Base-by-base conservation (phyloP, 2,329 filamentous ascomycete genomes). In the Cercospora brassicicola region DNA sequence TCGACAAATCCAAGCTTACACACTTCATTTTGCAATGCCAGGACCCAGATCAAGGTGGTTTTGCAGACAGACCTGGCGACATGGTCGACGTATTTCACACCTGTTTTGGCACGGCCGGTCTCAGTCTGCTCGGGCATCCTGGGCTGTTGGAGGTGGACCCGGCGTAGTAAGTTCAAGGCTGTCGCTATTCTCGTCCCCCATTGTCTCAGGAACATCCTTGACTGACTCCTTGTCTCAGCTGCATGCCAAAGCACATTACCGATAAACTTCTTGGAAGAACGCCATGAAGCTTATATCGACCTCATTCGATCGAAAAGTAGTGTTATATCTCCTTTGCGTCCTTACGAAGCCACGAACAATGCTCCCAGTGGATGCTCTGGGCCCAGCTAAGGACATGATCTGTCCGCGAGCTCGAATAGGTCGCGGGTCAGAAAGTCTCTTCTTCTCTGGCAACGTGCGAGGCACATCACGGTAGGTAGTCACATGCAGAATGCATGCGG, bases 61-160 rank as follows among this genome's bases (percentile, higher is more conserved):
- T 99, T 72, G 90, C 94, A 4, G 95, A 99, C 81, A 85, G 94
- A 69, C 94, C 95, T 9, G 94, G 92, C 28, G 90, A 99, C 76
- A 93, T 94, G 90, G 94, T 97, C 23, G 95, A 99, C 82, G 94
- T 99, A 36, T 99, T 96, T 83, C 95, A 99, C 78, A 98, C 95
- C 0, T 83, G 89, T 63, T 99, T 99, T 79, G 93, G 92, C 26
- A 82, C 97, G 71, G 91, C 94, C 20, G 95, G 95, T 2, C 82
- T 99, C 73, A 96, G 93, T 78, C 85, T 99, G 65, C 82, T 98
- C 30, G 89, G 89, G 10, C 92, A 91, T 76, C 88, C 91, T 6
- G 92, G 89, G 0, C 81, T 97, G 53, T 86, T 90, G 74, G 88
- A 90, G 68, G 90, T 99, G 62, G 92, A 99, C 79, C 92, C 95